phyloP scores from a whole-genome alignment of 768 basidiomycete species.

The Dacryopinax spathularia region DNA sequence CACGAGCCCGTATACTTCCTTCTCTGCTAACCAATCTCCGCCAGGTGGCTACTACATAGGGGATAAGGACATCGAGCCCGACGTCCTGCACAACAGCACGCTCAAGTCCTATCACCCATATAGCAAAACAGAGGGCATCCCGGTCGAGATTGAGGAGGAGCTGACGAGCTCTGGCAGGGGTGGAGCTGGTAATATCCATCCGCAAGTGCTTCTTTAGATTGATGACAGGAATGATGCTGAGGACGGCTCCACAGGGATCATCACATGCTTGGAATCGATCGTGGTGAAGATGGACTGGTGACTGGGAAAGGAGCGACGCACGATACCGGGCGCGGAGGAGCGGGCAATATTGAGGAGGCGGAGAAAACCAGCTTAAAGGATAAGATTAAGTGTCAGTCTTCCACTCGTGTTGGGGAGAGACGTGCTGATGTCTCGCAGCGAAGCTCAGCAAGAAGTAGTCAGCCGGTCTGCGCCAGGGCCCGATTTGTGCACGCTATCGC shows the following conservation, averaged over 20 bases:
- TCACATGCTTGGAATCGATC: neutral
- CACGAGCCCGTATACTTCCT: neutral
- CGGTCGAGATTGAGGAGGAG: neutral
- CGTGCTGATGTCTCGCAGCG: neutral
- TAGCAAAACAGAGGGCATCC: neutral
- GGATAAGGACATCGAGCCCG: neutral
- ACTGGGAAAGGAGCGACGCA: neutral
- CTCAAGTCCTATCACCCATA: neutral
- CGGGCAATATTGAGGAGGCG: neutral
- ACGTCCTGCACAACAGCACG: neutral
- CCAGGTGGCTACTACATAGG: neutral
- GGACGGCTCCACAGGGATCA: neutral
- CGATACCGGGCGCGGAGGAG: neutral
- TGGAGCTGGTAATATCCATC: neutral
- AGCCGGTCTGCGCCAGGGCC: no score
- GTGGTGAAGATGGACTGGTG: neutral
- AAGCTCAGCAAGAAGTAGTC: no score
- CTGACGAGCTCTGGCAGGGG: neutral
- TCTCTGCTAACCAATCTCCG: neutral
- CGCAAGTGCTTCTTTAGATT: neutral
- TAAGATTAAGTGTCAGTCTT: neutral
- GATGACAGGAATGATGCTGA: neutral
- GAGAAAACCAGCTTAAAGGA: neutral
- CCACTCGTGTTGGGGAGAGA: neutral
- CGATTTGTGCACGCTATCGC: no score